Evolutionary conservation across 768 basidiomycete genomes (phyloP), one percentile per base, ranked within the genome.

Genomic region (Strobilomyces dryophilus): DNA sequence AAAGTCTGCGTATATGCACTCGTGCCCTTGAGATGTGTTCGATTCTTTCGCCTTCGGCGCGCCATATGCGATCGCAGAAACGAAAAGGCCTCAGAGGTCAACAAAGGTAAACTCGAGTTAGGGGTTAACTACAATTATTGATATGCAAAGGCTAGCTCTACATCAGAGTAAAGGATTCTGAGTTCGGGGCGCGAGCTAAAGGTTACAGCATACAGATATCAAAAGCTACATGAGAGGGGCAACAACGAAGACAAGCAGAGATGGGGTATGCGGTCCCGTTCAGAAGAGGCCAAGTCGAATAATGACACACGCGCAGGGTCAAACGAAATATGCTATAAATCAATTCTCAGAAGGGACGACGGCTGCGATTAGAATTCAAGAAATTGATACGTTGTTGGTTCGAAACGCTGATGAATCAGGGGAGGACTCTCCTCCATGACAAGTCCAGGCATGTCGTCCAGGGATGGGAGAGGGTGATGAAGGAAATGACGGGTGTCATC

Each of bases 401-500:
- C 85, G 55, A 86, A 83, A 59, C 80, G 75, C 60, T 83, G 82
- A 52, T 82, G 79, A 45, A 83, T 74, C 20, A 81, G 75, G 15
- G 74, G 76, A 26, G 81, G 78, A 34, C 69, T 72, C 61, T 89
- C 87, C 60, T 85, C 83, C 47, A 74, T 75, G 55, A 84, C 71
- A 54, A 92, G 79, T 31, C 89, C 89, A 12, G 89, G 89, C 66
- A 92, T 89, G 54, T 91, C 88, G 50, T 85, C 84, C n/a, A 78
- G 60, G 35, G 82, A 76, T 29, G 89, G 89, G n/a, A 86, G 75
- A 2, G 89, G 88, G 11, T 89, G 79, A 50, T 85, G 85, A 42
- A 89, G 77, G 72, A 93, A 93, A 67, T 94, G 89, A 11, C 90
- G 85, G 20, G 88, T 92, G 64, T 93, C 92, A 56, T 92, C 91